Percentiles rank a stretch among this genome's conserved stretches.
Conservation (phyloP, 768 basidiomycete species). For the Tephrocybe sp. region DNA sequence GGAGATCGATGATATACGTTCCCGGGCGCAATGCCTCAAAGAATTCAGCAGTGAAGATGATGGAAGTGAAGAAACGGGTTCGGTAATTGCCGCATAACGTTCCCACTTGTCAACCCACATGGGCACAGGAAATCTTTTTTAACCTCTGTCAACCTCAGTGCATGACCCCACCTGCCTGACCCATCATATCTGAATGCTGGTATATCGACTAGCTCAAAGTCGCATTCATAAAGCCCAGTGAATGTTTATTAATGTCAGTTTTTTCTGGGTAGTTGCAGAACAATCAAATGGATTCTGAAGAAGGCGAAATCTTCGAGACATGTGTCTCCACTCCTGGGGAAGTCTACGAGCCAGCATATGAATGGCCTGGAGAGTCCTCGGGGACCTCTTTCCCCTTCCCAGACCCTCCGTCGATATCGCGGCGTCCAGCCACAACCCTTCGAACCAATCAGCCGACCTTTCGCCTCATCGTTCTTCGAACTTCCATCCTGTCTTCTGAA, state of each 20-base stretch:
- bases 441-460: slow-evolving; percentile 31
- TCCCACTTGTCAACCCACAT: too few species aligned
- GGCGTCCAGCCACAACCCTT: slow-evolving; percentile 11
- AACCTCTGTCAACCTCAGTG: not conserved
- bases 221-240: slow-evolving; percentile 3
- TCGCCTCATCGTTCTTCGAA: slow-evolving; percentile 54
- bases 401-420: slow-evolving; percentile 9
- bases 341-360: slow-evolving; percentile 50
- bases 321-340: slow-evolving; percentile 16
- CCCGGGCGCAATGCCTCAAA: too few species aligned
- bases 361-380: slow-evolving; percentile 55
- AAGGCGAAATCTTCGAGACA: slow-evolving; percentile 29
- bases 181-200: slow-evolving; percentile 5
- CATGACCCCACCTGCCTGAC: not conserved
- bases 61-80: not conserved
- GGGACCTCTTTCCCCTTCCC: not conserved
- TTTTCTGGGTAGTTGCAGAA: slow-evolving; percentile 8
- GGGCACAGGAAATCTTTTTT: too few species aligned
- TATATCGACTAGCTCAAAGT: slow-evolving; percentile 4
- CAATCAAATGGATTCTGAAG: slow-evolving; percentile 23
- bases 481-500: slow-evolving; percentile 59
- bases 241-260: not conserved
- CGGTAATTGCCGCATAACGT: slow-evolving; percentile 9
- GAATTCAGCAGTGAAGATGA: too few species aligned
- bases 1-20: too few species aligned